Percentiles rank a stretch among this genome's conserved stretches.
These are phyloP conservation scores for Rosa rugosa DNA, from an alignment of 306 rosid species.

Conservation along the genomic window DNA sequence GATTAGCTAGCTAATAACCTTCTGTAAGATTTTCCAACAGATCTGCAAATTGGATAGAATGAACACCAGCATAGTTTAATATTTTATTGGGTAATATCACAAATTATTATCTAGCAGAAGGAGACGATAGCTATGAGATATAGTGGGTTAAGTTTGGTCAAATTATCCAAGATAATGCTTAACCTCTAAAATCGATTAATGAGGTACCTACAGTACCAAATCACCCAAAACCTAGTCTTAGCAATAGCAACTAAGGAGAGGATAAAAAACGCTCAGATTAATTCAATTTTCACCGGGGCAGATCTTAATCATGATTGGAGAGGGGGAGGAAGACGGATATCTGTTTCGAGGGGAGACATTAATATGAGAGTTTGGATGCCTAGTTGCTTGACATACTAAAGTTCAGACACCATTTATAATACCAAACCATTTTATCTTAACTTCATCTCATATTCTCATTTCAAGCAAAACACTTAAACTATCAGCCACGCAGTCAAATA, in stretches of 20 bases:
- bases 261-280: neutral
- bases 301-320: neutral
- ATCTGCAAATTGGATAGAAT: neutral
- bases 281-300: neutral
- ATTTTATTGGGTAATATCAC: neutral
- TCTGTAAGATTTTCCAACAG: neutral
- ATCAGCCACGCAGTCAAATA: neutral
- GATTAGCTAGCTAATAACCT: conserved; percentile 4
- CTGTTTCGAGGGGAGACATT: too few species aligned
- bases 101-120: neutral
- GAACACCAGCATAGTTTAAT: neutral
- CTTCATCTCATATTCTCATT: neutral
- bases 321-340: too few species aligned
- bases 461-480: neutral
- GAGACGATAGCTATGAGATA: neutral
- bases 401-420: neutral
- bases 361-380: too few species aligned
- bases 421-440: neutral
- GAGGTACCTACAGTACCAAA: neutral
- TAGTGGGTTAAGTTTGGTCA: neutral
- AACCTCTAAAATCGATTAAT: neutral
- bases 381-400: neutral
- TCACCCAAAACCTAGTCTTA: neutral
- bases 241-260: neutral
- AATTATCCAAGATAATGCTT: neutral